Evolutionary conservation across 345 rosid genomes (phyloP), one percentile per base, ranked within the genome.

Genomic region (Tarenaya hassleriana): DNA sequence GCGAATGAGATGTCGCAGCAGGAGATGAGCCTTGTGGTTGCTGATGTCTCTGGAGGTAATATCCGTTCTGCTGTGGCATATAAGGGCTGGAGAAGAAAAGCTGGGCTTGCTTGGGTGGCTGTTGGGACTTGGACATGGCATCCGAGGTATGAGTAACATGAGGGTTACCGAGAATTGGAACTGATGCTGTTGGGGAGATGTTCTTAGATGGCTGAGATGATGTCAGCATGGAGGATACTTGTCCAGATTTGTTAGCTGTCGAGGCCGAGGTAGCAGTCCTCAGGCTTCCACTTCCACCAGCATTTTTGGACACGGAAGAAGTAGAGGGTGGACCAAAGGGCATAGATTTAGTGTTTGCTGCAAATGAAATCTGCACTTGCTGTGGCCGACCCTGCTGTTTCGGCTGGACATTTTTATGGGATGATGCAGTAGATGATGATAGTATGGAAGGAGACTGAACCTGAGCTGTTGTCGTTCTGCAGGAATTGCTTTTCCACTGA

Each of bases 221-320:
- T 24, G 82, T 55, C 27, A 80, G 64, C 1, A 71, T 15, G 6
- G 95, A 52, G 16, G 69, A 75, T 56, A 79, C 71, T 63, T 85
- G 99, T 7, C 80, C 82, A 52, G 70, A 63, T 66, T 86, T 94
- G 69, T 80, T 85, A 55, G 68, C 73, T 0, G 81, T 59, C 18
- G 94, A 76, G 7, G 78, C 55, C 7, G 90, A 71, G 42, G 77
- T 60, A 15, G 77, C 73, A 41, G 95, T 83, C 66, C 91, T 77
- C 15, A 97, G 99, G 66, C 95, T 88, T 50, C 94, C 99, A 38
- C 95, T 88, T 50, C 94, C 99, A 38, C 95, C 80, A 4, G 91
- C 75, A 47, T 86, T 77, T 70, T 86, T 88, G 37, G 99, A 88
- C 47, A 88, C 67, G 0, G 96, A 84, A 16, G 95, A 82, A 8